phyloP scores from a whole-genome alignment of 108 stramenopile genomes.

The Chaetoceros muelleri region DNA sequence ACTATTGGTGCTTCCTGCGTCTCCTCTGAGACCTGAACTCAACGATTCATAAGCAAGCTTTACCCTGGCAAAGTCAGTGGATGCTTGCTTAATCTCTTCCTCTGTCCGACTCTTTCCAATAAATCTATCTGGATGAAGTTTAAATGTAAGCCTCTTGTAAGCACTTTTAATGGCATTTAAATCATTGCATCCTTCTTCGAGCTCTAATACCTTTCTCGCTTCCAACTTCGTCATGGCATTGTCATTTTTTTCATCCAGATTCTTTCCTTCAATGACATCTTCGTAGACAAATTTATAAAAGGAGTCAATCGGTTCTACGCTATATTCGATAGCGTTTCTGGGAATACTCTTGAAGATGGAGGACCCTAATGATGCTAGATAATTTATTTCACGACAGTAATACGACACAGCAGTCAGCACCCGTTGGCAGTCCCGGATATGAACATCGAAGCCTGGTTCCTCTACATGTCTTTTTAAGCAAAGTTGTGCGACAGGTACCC shows the following conservation, averaged over 20 bases:
- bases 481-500: conserved; percentile 74
- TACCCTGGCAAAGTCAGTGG: conserved; percentile 34
- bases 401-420: conserved; percentile 46
- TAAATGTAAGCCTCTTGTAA: conserved; percentile 53
- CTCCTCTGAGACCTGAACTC: conserved; percentile 31
- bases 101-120: conserved; percentile 23
- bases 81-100: conserved; percentile 33
- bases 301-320: conserved; percentile 49
- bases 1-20: conserved; percentile 3
- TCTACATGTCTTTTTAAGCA: conserved; percentile 20
- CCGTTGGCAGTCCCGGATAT: conserved; percentile 16
- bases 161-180: conserved; percentile 38
- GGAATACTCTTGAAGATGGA: conserved; percentile 44
- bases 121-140: conserved; percentile 67
- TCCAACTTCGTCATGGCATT: conserved; percentile 47
- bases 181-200: conserved; percentile 31
- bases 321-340: conserved; percentile 53
- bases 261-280: conserved; percentile 48
- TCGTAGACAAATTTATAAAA: conserved; percentile 69
- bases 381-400: conserved; percentile 67
- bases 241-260: conserved; percentile 7
- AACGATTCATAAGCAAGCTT: conserved; percentile 64
- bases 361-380: conserved; percentile 41
- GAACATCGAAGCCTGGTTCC: conserved; percentile 21
- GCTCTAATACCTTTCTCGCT: conserved; percentile 38